Evolutionary conservation across 1,284 basidiomycete species (phyloP).

Genomic region (Trametes hirsuta): DNA sequence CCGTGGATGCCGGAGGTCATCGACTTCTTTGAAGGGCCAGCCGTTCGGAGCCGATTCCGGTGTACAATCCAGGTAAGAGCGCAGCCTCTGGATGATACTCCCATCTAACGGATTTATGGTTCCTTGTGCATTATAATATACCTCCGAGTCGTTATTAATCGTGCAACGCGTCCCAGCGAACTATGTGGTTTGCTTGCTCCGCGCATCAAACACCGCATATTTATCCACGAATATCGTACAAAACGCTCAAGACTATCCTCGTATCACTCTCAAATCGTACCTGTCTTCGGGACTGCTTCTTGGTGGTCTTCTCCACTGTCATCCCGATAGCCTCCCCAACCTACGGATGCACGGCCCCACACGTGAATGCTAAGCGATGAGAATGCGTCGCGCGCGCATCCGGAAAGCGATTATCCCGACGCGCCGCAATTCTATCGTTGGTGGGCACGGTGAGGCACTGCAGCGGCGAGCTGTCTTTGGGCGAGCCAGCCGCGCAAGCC

Average conservation of each 20-base stretch:
- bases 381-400: background rate
- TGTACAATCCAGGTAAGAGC: too few relatives aligned
- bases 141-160: too few relatives aligned
- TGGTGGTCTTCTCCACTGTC: background rate
- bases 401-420: conserved; percentile 1
- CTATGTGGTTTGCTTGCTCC: too few relatives aligned
- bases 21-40: too few relatives aligned
- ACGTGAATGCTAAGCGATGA: background rate
- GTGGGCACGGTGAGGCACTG: background rate
- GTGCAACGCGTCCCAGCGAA: too few relatives aligned
- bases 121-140: too few relatives aligned
- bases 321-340: background rate
- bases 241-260: background rate
- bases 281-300: conserved; percentile 2
- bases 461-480: background rate
- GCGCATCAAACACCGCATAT: background rate
- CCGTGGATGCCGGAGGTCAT: too few relatives aligned
- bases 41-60: too few relatives aligned
- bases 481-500: background rate
- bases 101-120: too few relatives aligned
- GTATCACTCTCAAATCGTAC: background rate
- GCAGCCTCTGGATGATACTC: too few relatives aligned
- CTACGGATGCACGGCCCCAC: conserved; percentile 1
- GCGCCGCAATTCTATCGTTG: background rate
- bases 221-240: background rate